Conservation (phyloP, 2,329 filamentous ascomycete species). For the Alternaria sp. region DNA sequence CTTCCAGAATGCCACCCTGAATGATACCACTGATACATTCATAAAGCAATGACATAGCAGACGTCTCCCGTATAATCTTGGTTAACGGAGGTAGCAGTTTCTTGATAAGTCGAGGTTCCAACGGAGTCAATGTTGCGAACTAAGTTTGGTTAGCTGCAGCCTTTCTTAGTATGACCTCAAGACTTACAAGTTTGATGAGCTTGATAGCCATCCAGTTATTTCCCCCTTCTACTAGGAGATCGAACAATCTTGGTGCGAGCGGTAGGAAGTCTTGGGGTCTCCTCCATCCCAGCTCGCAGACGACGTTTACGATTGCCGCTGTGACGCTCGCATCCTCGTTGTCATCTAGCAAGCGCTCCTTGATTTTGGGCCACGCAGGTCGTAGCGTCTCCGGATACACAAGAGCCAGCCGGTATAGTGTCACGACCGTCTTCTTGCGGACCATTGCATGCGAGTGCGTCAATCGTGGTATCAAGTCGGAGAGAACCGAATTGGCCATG, state of each 20-base stretch:
- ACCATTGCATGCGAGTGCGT: constrained; percentile 86
- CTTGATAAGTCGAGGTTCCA: constrained; percentile 89
- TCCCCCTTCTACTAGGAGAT: constrained; percentile 86
- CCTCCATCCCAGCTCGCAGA: constrained; percentile 95
- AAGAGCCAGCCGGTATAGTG: constrained; percentile 88
- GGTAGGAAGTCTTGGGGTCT: constrained; percentile 93
- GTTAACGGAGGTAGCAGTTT: constrained; percentile 92
- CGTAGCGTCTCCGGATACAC: constrained; percentile 96
- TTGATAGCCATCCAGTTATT: constrained; percentile 99
- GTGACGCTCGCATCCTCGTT: constrained; percentile 92
- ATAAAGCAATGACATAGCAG: constrained; percentile 97
- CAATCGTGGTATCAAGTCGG: constrained; percentile 85
- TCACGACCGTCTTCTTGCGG: constrained; percentile 95
- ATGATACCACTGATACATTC: constrained; percentile 99
- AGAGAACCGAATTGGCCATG: constrained; percentile 86
- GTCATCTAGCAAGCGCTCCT: constrained; percentile 89
- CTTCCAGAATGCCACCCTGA: constrained; percentile 90
- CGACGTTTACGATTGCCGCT: constrained; percentile 93
- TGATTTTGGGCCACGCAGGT: constrained; percentile 96
- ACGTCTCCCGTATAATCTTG: constrained; percentile 90
- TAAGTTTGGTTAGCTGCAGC: constrained; percentile 49
- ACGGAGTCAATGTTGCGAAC: constrained; percentile 92
- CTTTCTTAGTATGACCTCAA: background rate
- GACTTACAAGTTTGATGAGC: constrained; percentile 87
- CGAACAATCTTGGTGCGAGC: constrained; percentile 88